Conservation (phyloP, 306 rosid genomes). For the Begonia loranthoides region DNA sequence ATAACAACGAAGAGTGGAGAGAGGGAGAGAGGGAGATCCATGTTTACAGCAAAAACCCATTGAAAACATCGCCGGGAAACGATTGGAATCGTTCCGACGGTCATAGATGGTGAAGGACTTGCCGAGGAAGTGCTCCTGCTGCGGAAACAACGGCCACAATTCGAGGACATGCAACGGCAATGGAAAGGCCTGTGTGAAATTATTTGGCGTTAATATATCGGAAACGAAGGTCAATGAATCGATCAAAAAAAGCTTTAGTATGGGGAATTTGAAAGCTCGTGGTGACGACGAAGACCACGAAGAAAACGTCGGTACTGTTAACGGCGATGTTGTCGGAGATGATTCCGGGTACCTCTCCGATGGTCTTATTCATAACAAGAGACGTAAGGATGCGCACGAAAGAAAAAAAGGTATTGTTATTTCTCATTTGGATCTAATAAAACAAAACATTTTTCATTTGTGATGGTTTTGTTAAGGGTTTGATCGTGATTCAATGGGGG, state of each 20-base stretch:
- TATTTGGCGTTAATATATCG: conserved; percentile 44
- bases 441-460: too few species aligned
- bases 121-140: conserved; percentile 26
- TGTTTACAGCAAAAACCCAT: background rate
- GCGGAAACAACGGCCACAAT: conserved; percentile 32
- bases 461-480: too few species aligned
- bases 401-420: conserved; percentile 26
- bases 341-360: conserved; percentile 38
- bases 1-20: background rate
- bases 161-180: conserved; percentile 18
- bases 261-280: conserved; percentile 22
- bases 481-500: too few species aligned
- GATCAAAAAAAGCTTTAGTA: conserved; percentile 22
- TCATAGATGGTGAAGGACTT: conserved; percentile 23
- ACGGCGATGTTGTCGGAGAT: background rate
- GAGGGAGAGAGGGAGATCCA: background rate
- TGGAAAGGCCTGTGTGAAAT: conserved; percentile 17
- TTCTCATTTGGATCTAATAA: too few species aligned
- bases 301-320: background rate
- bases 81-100: too few species aligned
- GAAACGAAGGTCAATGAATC: conserved; percentile 13
- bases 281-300: conserved; percentile 2
- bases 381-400: conserved; percentile 21
- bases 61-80: too few species aligned
- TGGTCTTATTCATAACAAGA: conserved; percentile 22